Evolutionary conservation across 371 early-diverging fungal genomes (phyloP), one percentile per base, ranked within the genome.

Genomic region (Apophysomyces ossiformis): DNA sequence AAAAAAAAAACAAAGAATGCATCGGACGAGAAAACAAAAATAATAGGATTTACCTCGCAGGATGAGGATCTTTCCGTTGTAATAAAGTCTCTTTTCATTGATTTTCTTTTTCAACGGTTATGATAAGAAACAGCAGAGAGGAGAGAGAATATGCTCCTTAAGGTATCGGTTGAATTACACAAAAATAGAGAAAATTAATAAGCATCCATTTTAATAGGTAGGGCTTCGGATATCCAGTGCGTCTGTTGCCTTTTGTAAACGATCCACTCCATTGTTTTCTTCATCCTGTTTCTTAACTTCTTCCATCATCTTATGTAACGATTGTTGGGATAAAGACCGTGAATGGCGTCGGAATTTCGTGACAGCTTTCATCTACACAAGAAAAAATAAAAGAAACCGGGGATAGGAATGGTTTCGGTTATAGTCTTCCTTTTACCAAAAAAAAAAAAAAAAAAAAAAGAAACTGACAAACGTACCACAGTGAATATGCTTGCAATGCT

Each of bases 401-500:
- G n/a, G 32, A 35, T 58, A 11, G 39, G 39, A 32, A 11, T 38
- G 8, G 4, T 26, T 26, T 11, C 39, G 11, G 41, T 13, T 41
- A 11, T 37, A 11, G 1, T n/a, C 54, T 47, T 7, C 56, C 7
- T 26, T 39, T 0, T 7, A 1, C 7, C 12, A 26, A 45, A 9
- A 7, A 59, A 57, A 2, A 11, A 57, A 64, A 2, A 32, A 1
- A 26, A 26, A 45, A 9, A 7, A 59, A 57, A 2, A 11, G 43
- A 64, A 2, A 32, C n/a, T n/a, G n/a, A n/a, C n/a, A 1, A 26
- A 59, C 76, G 67, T 83, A 83, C 83, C 72, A 84, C 78, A 21
- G 79, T 81, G 61, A 79, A 81, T 37, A 84, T 78, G 68, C 75
- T 80, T 15, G 75, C 76, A 70, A 92, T 85, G 54, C 82, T 88